Conservation (phyloP, 805 yeast species). For the Debaryomyces hansenii region DNA sequence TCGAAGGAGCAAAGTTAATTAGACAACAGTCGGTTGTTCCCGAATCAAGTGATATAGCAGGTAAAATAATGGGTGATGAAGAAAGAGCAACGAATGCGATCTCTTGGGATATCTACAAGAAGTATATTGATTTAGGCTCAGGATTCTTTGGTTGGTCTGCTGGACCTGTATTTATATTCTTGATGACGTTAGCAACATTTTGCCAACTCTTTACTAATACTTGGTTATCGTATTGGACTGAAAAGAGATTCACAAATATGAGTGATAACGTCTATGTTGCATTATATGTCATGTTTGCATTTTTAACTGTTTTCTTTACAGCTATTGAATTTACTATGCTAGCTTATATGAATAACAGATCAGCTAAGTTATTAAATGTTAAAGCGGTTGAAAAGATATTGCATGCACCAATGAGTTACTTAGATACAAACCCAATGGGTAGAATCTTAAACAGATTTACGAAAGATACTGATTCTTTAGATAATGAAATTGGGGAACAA, state of each 20-base stretch:
- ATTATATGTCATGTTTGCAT: slow-evolving; percentile 34
- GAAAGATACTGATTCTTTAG: slow-evolving; percentile 47
- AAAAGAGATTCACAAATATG: slow-evolving; percentile 25
- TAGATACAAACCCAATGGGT: slow-evolving; percentile 46
- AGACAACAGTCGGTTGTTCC: slow-evolving; percentile 1
- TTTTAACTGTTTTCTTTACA: slow-evolving; percentile 39
- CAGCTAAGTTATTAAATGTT: slow-evolving; percentile 37
- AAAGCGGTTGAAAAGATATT: slow-evolving; percentile 37
- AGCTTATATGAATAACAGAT: slow-evolving; percentile 41
- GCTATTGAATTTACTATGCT: slow-evolving; percentile 40
- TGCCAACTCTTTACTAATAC: slow-evolving; percentile 44
- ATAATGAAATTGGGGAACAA: slow-evolving; percentile 46
- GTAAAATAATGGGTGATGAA: slow-evolving; percentile 36
- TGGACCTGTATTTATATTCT: slow-evolving; percentile 31
- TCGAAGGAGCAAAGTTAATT: slow-evolving; percentile 1
- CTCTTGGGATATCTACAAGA: slow-evolving; percentile 38
- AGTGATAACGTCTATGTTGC: slow-evolving; percentile 35
- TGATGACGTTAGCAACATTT: slow-evolving; percentile 37
- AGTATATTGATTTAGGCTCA: slow-evolving; percentile 36
- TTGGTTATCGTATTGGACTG: slow-evolving; percentile 46
- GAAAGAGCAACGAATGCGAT: slow-evolving; percentile 39
- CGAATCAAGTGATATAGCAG: slow-evolving; percentile 14
- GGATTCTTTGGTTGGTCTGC: slow-evolving; percentile 37
- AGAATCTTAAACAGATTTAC: slow-evolving; percentile 46
- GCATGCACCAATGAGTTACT: slow-evolving; percentile 44